Evolutionary conservation across 2,329 filamentous ascomycete species (phyloP).

Genomic region (Talaromyces albobiverticillius): DNA sequence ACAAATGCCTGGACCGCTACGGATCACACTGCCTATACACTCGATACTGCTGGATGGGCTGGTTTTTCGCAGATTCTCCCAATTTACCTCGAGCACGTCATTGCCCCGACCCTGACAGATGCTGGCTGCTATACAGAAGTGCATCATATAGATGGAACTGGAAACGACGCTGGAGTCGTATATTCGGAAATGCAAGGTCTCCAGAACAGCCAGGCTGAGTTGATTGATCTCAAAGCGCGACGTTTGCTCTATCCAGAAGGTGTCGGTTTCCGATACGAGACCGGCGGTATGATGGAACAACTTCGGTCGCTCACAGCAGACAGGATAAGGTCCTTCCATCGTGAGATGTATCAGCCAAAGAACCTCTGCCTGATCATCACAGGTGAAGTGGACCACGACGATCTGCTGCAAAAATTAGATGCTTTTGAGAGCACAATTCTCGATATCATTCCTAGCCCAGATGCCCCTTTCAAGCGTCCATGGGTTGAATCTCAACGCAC

Average conservation of each 20-base stretch:
- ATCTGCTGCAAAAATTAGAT: conserved; percentile 78
- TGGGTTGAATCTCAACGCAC: conserved; percentile 88
- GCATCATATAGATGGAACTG: conserved; percentile 88
- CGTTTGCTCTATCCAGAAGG: conserved; percentile 82
- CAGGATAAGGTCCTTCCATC: conserved; percentile 90
- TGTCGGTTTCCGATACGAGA: conserved; percentile 93
- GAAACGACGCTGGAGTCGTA: conserved; percentile 93
- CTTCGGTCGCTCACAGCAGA: conserved; percentile 82
- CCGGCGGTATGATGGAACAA: conserved; percentile 94
- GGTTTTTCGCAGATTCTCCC: conserved; percentile 93
- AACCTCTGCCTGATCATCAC: conserved; percentile 89
- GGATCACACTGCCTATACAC: conserved; percentile 92
- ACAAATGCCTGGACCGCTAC: conserved; percentile 98
- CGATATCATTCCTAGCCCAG: conserved; percentile 71
- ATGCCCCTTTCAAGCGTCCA: conserved; percentile 76
- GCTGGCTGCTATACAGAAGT: conserved; percentile 93
- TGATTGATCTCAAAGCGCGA: conserved; percentile 82
- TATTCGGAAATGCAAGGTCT: conserved; percentile 99
- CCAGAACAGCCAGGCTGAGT: conserved; percentile 76
- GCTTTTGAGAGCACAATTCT: conserved; percentile 85
- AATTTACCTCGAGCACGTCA: conserved; percentile 90
- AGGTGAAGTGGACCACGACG: conserved; percentile 81
- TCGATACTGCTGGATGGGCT: conserved; percentile 95
- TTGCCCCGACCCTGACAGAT: conserved; percentile 88
- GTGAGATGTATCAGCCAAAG: conserved; percentile 95